Base-by-base conservation (phyloP, 768 basidiomycete species). In the Dacryopinax primogenitus region DNA sequence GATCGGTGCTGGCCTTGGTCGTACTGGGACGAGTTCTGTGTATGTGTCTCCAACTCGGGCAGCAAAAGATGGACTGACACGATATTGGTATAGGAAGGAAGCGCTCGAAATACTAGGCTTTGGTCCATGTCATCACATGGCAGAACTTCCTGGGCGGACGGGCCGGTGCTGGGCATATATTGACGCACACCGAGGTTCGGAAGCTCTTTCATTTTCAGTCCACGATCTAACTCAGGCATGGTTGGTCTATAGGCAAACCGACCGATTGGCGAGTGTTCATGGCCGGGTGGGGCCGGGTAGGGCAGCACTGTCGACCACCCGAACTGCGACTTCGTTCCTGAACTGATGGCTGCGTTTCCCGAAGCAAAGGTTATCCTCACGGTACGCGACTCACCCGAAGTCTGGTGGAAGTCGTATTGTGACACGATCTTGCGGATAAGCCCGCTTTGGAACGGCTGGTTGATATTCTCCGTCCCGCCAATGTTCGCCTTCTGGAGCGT, bases 361-460 rank as follows among this genome's bases (percentile, higher is more conserved):
- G 36, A 63, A 7, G 63, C 63, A 12, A 63, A 63, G 36, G 36
- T 26, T 26, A 41, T 63, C 63, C 13, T 63, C 36, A 63, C 63
- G 0, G 37, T 41, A 13, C 63, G 63, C 34, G 63, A 63, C 11
- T 15, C 13, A 7, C 9, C 45, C n/a, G n/a, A 9, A 15, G 45
- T 47, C 23, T 47, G 45, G 45, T 28, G 36, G 21, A 37, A 63
- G 28, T 28, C 13, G 37, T 36, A 33, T 15, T 9, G 16, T n/a
- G 63, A 16, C 15, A 63, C 36, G 13, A 39, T 32, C 2, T 6
- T 39, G 34, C 28, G 28, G 36, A 37, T 37, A 12, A 47, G 13
- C 13, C 7, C 13, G 13, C 23, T 13, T 12, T 26, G 23, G 45
- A 47, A 13, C n/a, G 45, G 45, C 45, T 9, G 13, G 9, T 21